Conservation (phyloP, 2,329 filamentous ascomycete genomes). For the Blumeria graminis region DNA sequence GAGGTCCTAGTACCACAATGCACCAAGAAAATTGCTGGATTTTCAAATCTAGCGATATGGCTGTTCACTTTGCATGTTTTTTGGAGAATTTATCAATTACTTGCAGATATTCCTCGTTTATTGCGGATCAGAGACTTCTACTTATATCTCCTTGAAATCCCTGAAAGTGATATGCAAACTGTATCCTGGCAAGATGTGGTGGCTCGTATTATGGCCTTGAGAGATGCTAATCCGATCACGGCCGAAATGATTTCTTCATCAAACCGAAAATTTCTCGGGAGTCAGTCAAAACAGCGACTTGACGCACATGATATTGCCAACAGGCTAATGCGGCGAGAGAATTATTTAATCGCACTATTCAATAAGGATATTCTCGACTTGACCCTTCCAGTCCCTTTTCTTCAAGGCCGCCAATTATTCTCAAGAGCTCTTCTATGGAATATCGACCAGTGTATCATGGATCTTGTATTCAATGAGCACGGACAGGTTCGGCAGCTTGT, state of each 20-base stretch:
- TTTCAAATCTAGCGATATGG: conserved; percentile 24
- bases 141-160: conserved; percentile 39
- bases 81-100: conserved; percentile 29
- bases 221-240: conserved; percentile 45
- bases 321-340: conserved; percentile 83
- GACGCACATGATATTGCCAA: conserved; percentile 97
- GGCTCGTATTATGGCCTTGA: conserved; percentile 41
- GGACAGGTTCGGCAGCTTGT: conserved; percentile 75
- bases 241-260: conserved; percentile 32
- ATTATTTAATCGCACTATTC: conserved; percentile 88
- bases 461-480: conserved; percentile 78
- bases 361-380: conserved; percentile 91
- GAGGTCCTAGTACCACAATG: conserved; percentile 38
- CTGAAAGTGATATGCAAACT: conserved; percentile 47
- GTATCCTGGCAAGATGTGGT: conserved; percentile 53
- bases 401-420: conserved; percentile 58
- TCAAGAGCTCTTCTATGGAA: conserved; percentile 85
- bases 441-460: conserved; percentile 67
- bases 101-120: conserved; percentile 33
- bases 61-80: conserved; percentile 41
- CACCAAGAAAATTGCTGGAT: conserved; percentile 17
- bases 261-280: conserved; percentile 37
- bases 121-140: conserved; percentile 46
- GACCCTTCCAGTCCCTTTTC: conserved; percentile 62
- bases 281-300: conserved; percentile 76